phyloP scores from a whole-genome alignment of 2,329 filamentous ascomycete species.

The Tolypocladium sp. region DNA sequence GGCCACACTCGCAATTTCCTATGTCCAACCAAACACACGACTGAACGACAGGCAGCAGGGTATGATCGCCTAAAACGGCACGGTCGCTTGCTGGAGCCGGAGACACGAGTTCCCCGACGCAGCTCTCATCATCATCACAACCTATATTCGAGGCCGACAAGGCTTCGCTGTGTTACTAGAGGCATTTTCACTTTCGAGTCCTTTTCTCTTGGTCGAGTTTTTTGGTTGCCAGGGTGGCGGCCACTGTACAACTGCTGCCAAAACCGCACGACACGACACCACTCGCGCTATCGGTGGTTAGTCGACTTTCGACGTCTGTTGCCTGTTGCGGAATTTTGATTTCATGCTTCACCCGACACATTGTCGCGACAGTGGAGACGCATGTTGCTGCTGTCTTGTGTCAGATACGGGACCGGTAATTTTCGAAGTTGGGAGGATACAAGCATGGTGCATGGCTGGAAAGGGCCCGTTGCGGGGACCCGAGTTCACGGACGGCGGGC shows the following conservation, averaged over 20 bases:
- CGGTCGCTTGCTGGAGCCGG: neutral
- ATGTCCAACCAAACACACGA: slow-evolving; percentile 5
- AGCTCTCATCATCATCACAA: neutral
- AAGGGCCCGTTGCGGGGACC: neutral
- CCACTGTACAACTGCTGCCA: slow-evolving; percentile 7
- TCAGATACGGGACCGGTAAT: neutral
- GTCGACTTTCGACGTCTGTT: neutral
- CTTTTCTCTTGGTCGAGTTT: neutral
- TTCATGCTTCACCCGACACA: neutral
- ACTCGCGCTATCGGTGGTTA: neutral
- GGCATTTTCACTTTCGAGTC: neutral
- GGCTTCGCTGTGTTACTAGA: slow-evolving; percentile 11
- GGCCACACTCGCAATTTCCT: neutral
- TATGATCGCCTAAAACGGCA: neutral
- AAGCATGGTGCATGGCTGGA: neutral
- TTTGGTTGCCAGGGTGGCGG: neutral
- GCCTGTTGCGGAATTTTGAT: neutral
- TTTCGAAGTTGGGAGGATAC: neutral
- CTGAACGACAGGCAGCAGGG: slow-evolving; percentile 8
- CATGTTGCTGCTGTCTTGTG: neutral
- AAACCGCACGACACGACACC: neutral
- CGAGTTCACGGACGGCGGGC: neutral
- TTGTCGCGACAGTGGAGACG: neutral
- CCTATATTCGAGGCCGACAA: neutral
- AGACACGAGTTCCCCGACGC: neutral